Conservation (phyloP, 148 eudicot species). For the Rhododendron molle region DNA sequence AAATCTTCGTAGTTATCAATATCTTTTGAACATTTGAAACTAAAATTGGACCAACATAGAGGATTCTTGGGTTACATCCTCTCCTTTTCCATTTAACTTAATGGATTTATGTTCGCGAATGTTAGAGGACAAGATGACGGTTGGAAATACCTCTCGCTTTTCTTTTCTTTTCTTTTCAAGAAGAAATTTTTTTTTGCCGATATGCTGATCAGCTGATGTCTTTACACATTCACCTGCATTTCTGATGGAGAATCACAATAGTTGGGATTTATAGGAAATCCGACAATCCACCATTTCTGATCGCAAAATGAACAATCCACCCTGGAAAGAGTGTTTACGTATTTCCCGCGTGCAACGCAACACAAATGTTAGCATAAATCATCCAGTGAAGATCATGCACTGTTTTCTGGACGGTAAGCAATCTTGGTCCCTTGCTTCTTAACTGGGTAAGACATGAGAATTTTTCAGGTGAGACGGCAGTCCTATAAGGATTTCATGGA, state of each 20-base stretch:
- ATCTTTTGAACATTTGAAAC: not conserved
- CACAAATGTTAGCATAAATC: not conserved
- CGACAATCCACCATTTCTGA: not conserved
- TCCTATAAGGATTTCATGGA: constrained; percentile 60
- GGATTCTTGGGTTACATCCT: not conserved
- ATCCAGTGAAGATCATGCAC: not conserved
- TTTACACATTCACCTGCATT: not conserved
- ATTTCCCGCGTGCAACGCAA: not conserved
- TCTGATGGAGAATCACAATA: not conserved
- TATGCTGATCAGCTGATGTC: not conserved
- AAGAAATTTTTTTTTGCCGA: not conserved
- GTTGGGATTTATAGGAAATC: not conserved
- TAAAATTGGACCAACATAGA: not conserved
- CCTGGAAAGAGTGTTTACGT: not conserved
- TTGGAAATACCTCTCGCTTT: not conserved
- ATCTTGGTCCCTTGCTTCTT: not conserved
- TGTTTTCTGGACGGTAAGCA: not conserved
- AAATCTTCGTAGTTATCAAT: not conserved
- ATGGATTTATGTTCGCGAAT: not conserved
- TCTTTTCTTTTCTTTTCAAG: not conserved
- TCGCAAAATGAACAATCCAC: not conserved
- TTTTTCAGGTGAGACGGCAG: constrained; percentile 67
- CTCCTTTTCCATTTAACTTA: not conserved
- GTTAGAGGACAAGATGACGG: not conserved
- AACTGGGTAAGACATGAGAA: not conserved